Percentiles rank a stretch among this genome's conserved stretches.
These are phyloP conservation scores for Phaseolus coccineus DNA, from an alignment of 331 rosid species.

Conservation along the genomic window DNA sequence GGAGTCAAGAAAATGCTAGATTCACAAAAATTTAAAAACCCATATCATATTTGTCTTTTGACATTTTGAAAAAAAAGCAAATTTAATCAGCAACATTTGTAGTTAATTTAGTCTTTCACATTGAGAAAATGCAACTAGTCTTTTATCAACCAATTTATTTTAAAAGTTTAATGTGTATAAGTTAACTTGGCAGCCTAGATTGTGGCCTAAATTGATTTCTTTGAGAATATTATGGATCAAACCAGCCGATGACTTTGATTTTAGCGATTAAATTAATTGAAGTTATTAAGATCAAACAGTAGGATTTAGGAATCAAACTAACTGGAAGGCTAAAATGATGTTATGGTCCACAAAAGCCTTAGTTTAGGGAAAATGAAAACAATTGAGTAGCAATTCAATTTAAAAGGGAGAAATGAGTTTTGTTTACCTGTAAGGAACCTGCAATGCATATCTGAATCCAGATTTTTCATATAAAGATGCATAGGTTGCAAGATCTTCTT, in stretches of 20 bases:
- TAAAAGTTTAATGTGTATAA: neutral
- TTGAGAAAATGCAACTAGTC: neutral
- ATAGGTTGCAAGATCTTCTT: slow-evolving; percentile 64
- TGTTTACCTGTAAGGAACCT: slow-evolving; percentile 62
- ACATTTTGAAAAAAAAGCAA: neutral
- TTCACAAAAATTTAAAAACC: neutral
- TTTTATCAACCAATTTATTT: neutral
- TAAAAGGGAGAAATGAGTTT: neutral
- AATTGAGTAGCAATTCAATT: slow-evolving; percentile 19
- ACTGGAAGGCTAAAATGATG: neutral
- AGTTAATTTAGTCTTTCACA: neutral
- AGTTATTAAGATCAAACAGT: neutral
- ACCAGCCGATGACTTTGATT: neutral
- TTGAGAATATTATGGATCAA: neutral
- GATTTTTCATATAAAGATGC: slow-evolving; percentile 67
- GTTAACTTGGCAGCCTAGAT: neutral
- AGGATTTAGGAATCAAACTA: slow-evolving; percentile 1
- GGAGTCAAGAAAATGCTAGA: neutral
- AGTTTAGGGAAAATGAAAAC: neutral
- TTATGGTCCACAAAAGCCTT: neutral
- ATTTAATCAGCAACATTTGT: neutral
- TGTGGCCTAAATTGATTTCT: no score
- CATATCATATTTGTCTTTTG: neutral
- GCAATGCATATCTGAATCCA: slow-evolving; percentile 55
- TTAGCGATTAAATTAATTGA: neutral